A percentile compares a stretch with the other conserved stretches of the same genome.
These are phyloP conservation scores for Paraconiothyrium brasiliense DNA, from an alignment of 2,329 filamentous ascomycete genomes.

Conservation along the genomic window DNA sequence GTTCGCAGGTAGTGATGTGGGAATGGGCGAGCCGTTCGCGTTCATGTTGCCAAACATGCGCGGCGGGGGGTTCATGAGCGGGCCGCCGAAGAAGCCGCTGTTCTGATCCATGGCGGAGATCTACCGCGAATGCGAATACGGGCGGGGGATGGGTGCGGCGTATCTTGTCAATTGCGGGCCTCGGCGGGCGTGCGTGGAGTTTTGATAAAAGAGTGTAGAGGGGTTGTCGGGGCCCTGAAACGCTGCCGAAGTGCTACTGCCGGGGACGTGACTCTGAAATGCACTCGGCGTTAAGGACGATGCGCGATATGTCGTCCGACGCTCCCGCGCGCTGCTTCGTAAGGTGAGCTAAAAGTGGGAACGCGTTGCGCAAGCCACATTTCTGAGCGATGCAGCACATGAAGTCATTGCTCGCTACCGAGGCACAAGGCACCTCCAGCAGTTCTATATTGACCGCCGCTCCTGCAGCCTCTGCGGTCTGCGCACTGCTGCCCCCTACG, in stretches of 20 bases:
- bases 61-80: conserved; percentile 51
- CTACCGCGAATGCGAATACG: not conserved
- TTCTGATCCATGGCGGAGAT: conserved; percentile 43
- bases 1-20: conserved; percentile 35
- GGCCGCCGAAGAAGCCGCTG: conserved; percentile 45
- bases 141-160: conserved; percentile 1
- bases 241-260: not conserved
- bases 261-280: conserved; percentile 9
- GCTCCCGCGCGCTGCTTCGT: conserved; percentile 11
- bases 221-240: conserved; percentile 12
- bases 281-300: conserved; percentile 14
- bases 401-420: conserved; percentile 4
- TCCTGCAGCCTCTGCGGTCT: not conserved
- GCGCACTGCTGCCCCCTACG: conserved; percentile 5
- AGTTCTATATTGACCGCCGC: conserved; percentile 15
- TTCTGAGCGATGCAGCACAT: conserved; percentile 1
- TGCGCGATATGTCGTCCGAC: conserved; percentile 17
- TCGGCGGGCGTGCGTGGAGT: conserved; percentile 9
- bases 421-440: not conserved
- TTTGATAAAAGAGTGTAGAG: conserved; percentile 2
- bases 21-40: conserved; percentile 49
- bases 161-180: conserved; percentile 13
- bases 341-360: conserved; percentile 12
- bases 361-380: conserved; percentile 3
- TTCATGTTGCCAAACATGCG: conserved; percentile 51